Conservation (phyloP, 2,329 filamentous ascomycete genomes). For the Emmonsiellopsis sp. region DNA sequence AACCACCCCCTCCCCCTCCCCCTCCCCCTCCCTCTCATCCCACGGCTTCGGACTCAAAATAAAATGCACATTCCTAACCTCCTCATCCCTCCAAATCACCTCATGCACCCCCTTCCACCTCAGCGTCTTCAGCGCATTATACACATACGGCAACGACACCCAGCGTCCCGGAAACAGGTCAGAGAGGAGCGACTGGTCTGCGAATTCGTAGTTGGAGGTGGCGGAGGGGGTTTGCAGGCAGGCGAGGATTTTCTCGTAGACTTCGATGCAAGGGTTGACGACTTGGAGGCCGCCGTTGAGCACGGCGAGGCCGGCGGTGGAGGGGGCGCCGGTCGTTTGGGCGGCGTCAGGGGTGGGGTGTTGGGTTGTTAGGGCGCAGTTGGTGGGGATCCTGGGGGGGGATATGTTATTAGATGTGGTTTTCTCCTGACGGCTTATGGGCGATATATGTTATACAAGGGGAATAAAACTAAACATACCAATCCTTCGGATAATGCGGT, state of each 20-base stretch:
- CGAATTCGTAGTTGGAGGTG: constrained; percentile 48
- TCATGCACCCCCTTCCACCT: constrained; percentile 48
- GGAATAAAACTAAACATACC: constrained; percentile 35
- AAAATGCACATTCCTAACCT: constrained; percentile 56
- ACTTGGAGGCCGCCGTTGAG: constrained; percentile 55
- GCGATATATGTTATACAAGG: neutral
- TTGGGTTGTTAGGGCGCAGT: constrained; percentile 54
- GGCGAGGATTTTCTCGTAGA: constrained; percentile 45
- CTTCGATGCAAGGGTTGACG: constrained; percentile 46
- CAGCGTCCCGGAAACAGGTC: constrained; percentile 50
- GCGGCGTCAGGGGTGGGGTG: constrained; percentile 43
- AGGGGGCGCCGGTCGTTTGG: constrained; percentile 42
- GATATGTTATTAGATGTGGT: neutral
- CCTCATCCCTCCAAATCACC: constrained; percentile 51
- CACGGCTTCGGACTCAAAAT: constrained; percentile 55
- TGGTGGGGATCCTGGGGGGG: constrained; percentile 40
- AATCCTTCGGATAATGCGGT: constrained; percentile 67
- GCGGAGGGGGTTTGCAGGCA: constrained; percentile 38
- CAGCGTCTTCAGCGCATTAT: constrained; percentile 55
- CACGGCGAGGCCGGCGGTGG: constrained; percentile 46
- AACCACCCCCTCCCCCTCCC: constrained; percentile 23
- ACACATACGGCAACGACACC: constrained; percentile 51
- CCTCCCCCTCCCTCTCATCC: constrained; percentile 38
- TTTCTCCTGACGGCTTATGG: neutral
- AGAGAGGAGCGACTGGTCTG: constrained; percentile 50